Evolutionary conservation across 2,329 filamentous ascomycete genomes (phyloP), one percentile per base, ranked within the genome.

Genomic region (Pezicula carpinea): DNA sequence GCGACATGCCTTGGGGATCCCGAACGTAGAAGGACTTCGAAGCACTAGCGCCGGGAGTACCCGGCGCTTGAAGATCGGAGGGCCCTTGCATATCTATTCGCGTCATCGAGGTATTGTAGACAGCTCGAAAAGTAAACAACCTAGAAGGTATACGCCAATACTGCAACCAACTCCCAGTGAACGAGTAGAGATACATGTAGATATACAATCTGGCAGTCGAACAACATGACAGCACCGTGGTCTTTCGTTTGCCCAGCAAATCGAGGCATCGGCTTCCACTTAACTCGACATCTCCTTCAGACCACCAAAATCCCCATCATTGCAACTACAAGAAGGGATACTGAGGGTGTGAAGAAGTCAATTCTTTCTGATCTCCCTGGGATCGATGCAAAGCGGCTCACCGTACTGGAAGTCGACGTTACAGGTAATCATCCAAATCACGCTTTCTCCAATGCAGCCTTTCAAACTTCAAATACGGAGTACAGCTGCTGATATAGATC

Each of bases 251-350:
- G 74, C 11, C 82, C 82, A 2, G 75, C 80, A 23, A 84, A 79
- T 6, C 70, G 80, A 53, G 82, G 82, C 52, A 79, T 85, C 54
- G 82, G 81, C 14, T 75, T 82, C 52, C 75, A 80, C 35, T 66
- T 86, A 22, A 75, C 79, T 2, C 72, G 79, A 43, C 73, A 75
- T 47, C 65, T 86, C 6, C 68, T 85, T 6, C 65, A 70, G 46
- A 78, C 73, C 8, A 82, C 80, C 6, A 69, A 69, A 22, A 67
- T 79, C 13, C 80, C 81, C 1, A 68, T 85, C 18, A 69, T 85
- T 26, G 79, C 78, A 42, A 85, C 81, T 39, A 76, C 79, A 7
- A 69, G 82, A 21, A 76, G 69, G 44, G 71, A 82, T 51, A 62
- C 74, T 10, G 65, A 73, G 18, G 66, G 70, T 46, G 67, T 75